Percentiles rank a stretch among this genome's conserved stretches.
Evolutionary conservation across 257 asterid species (phyloP).

Genomic region (Solanum commersonii): DNA sequence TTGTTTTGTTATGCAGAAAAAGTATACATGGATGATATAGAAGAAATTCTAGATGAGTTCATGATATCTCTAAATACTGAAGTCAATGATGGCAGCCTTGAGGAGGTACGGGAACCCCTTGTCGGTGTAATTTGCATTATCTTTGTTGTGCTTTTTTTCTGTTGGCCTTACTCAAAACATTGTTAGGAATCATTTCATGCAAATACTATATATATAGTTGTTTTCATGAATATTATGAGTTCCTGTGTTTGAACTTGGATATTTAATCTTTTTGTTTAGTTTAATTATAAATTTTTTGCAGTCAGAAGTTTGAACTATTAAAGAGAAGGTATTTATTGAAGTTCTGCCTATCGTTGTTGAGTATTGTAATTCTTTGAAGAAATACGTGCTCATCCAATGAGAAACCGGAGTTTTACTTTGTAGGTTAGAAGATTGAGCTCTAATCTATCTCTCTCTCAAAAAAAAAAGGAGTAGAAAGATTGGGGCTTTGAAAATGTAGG

Average conservation of each 20-base stretch:
- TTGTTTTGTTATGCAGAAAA: slow-evolving; percentile 16
- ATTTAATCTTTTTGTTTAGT: background rate
- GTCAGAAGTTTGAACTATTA: background rate
- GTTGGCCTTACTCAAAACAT: background rate
- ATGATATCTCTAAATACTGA: slow-evolving; percentile 48
- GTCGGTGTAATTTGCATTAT: background rate
- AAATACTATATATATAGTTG: background rate
- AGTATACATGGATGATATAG: slow-evolving; percentile 60
- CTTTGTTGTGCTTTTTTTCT: background rate
- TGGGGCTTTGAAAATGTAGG: background rate
- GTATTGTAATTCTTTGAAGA: background rate
- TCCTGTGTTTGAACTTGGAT: background rate
- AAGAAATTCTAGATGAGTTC: slow-evolving; percentile 55
- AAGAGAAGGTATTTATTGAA: background rate
- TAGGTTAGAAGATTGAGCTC: background rate
- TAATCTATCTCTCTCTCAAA: background rate
- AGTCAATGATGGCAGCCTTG: slow-evolving; percentile 62
- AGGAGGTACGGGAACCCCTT: slow-evolving; percentile 37
- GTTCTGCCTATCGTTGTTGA: background rate
- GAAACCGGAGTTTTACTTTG: background rate
- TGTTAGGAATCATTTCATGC: background rate
- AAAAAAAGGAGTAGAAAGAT: background rate
- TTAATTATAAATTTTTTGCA: background rate
- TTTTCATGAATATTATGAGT: background rate
- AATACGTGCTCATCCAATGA: background rate